A percentile compares a stretch with the other conserved stretches of the same genome.
Evolutionary conservation across 768 basidiomycete species (phyloP).

Genomic region (Hebeloma cylindrosporum): DNA sequence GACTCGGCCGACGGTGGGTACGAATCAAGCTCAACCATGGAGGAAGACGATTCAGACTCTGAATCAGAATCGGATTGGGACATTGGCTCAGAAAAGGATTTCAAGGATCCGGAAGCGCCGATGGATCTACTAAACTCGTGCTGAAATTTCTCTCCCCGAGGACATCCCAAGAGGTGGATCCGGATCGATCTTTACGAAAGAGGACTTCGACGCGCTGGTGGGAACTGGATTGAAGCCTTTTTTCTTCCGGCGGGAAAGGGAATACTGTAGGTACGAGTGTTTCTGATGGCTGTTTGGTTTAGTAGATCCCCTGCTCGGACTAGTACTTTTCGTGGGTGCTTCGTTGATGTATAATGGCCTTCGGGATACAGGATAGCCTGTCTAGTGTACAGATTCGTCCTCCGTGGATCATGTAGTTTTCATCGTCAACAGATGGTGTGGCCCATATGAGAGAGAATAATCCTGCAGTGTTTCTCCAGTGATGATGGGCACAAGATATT

Average conservation of each 20-base stretch:
- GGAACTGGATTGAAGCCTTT: conserved; percentile 89
- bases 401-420: conserved; percentile 62
- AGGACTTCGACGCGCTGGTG: no score
- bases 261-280: conserved; percentile 40
- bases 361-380: conserved; percentile 40
- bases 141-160: no score
- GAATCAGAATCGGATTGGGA: no score
- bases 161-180: no score
- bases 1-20: no score
- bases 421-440: conserved; percentile 72
- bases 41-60: no score
- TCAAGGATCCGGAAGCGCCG: no score
- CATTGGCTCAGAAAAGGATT: no score
- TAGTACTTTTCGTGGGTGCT: conserved; percentile 31
- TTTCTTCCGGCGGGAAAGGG: conserved; percentile 48
- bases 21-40: no score
- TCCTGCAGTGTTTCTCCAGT: conserved; percentile 66
- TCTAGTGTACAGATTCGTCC: conserved; percentile 59
- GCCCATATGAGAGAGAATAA: conserved; percentile 82
- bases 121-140: no score
- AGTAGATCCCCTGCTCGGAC: conserved; percentile 24
- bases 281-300: conserved; percentile 34
- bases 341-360: conserved; percentile 27
- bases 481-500: conserved; percentile 58
- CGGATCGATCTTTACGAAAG: no score